Percentiles rank a stretch among this genome's conserved stretches.
Evolutionary conservation across 306 rosid species (phyloP).

Genomic region (Castanospermum australe): DNA sequence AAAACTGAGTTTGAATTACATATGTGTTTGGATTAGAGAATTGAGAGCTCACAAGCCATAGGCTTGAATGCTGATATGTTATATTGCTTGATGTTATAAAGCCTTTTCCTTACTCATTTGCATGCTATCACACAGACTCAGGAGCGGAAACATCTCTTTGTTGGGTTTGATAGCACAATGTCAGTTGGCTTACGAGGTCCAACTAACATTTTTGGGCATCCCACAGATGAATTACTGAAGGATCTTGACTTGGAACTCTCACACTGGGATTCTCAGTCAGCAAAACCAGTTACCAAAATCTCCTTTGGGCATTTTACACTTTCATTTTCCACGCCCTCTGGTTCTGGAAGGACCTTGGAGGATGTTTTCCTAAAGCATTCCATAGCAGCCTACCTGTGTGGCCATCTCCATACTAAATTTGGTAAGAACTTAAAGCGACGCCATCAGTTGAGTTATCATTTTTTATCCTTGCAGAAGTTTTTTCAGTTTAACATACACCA

Average conservation of each 20-base stretch:
- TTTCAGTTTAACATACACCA: conserved; percentile 68
- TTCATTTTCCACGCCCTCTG: conserved; percentile 71
- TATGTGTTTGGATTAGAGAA: conserved; percentile 1
- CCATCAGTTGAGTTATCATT: conserved; percentile 52
- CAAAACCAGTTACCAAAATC: conserved; percentile 67
- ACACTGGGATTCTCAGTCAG: conserved; percentile 72
- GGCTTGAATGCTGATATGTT: conserved; percentile 3
- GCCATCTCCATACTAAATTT: conserved; percentile 85
- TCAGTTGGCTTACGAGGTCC: conserved; percentile 86
- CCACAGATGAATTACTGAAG: conserved; percentile 66
- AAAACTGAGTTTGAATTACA: neutral
- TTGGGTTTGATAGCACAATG: conserved; percentile 84
- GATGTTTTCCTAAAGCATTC: conserved; percentile 82
- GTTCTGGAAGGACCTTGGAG: conserved; percentile 74
- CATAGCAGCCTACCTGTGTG: conserved; percentile 83
- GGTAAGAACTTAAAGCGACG: conserved; percentile 89
- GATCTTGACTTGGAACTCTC: conserved; percentile 80
- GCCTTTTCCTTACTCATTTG: conserved; percentile 29
- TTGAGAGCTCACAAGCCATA: neutral
- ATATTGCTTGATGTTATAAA: conserved; percentile 11
- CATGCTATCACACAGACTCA: conserved; percentile 47
- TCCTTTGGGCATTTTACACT: conserved; percentile 93
- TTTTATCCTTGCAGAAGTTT: conserved; percentile 44
- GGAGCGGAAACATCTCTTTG: conserved; percentile 75
- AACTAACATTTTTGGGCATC: conserved; percentile 93